Evolutionary conservation across 192 early-diverging fungal species (phyloP).

Genomic region (Hyaloraphidium curvatum): DNA sequence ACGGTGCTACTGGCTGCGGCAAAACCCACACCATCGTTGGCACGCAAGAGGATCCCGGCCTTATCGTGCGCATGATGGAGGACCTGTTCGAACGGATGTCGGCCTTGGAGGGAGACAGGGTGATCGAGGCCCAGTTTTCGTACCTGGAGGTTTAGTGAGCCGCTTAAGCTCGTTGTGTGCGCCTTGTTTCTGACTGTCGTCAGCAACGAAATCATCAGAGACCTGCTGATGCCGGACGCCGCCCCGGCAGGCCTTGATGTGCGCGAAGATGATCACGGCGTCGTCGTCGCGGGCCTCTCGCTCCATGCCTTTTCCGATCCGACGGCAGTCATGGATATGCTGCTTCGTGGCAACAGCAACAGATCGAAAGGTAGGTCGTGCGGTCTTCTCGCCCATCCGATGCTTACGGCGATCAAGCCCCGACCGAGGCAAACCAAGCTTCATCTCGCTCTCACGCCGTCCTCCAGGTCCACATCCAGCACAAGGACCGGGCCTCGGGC

Average conservation of each 20-base stretch:
- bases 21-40: conserved; percentile 76
- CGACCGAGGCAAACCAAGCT: conserved; percentile 52
- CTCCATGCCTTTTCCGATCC: conserved; percentile 38
- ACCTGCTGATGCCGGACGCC: conserved; percentile 28
- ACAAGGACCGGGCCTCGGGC: conserved; percentile 41
- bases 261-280: conserved; percentile 49
- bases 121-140: conserved; percentile 17
- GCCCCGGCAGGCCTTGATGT: conserved; percentile 33
- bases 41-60: conserved; percentile 33
- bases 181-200: background rate
- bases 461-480: conserved; percentile 35
- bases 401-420: no score
- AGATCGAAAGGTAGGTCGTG: no score
- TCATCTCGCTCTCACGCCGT: conserved; percentile 59
- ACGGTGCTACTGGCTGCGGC: conserved; percentile 64
- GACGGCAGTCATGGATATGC: conserved; percentile 28
- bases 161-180: background rate
- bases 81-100: conserved; percentile 35
- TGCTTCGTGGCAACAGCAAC: conserved; percentile 40
- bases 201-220: conserved; percentile 38
- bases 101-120: conserved; percentile 2
- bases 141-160: conserved; percentile 30
- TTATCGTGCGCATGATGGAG: conserved; percentile 44
- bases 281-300: conserved; percentile 50
- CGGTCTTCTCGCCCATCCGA: no score